These are phyloP conservation scores for Naganishia albida DNA, from an alignment of 1,284 basidiomycete species.

Conservation along the genomic window DNA sequence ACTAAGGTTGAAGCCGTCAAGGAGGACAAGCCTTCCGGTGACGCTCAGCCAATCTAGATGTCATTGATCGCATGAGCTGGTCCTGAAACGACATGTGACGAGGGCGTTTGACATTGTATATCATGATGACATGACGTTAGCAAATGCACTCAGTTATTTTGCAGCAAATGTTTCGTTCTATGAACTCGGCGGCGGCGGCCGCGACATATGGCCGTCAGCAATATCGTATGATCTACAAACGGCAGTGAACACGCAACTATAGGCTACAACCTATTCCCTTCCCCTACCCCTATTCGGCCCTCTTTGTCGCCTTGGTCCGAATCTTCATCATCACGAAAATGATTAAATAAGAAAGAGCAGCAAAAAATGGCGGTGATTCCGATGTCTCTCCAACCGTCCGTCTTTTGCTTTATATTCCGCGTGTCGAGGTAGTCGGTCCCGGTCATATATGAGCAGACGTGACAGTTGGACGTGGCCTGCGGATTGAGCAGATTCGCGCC, in stretches of 20 bases:
- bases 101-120: constrained; percentile 15
- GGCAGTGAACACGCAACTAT: no score
- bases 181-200: no score
- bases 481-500: constrained; percentile 20
- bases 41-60: constrained; percentile 22
- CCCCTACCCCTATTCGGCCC: constrained; percentile 9
- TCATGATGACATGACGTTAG: constrained; percentile 20
- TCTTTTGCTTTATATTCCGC: constrained; percentile 38
- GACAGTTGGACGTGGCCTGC: constrained; percentile 41
- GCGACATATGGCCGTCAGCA: no score
- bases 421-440: constrained; percentile 45
- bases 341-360: constrained; percentile 13
- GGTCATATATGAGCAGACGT: constrained; percentile 44
- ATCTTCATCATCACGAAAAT: constrained; percentile 34
- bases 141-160: background rate
- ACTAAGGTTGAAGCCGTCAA: constrained; percentile 26
- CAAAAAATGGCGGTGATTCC: constrained; percentile 17
- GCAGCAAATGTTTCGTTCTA: no score
- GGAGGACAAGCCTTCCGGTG: constrained; percentile 28
- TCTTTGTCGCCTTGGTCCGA: constrained; percentile 28
- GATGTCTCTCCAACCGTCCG: constrained; percentile 18
- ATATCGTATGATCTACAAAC: no score
- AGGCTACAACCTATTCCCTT: background rate
- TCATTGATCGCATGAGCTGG: background rate
- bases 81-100: background rate